Conservation (phyloP, 2,329 filamentous ascomycete genomes). For the Sphaerulina musiva region DNA sequence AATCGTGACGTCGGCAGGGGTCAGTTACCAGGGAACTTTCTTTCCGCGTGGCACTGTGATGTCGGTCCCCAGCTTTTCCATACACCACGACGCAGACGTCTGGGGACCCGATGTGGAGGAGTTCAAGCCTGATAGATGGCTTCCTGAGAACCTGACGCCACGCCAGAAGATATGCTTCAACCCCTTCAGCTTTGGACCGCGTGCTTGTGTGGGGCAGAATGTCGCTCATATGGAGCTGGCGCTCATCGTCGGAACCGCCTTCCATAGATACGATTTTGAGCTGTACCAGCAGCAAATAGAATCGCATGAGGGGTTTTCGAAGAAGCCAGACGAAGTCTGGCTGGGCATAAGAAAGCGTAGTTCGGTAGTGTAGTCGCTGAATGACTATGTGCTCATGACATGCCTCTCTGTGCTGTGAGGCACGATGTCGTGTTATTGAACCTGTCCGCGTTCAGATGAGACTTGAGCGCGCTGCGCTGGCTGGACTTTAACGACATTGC, state of each 20-base stretch:
- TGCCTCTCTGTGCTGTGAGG: too few species aligned
- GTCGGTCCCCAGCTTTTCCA: conserved; percentile 34
- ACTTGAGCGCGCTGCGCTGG: too few species aligned
- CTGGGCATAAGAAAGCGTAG: conserved; percentile 17
- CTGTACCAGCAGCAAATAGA: conserved; percentile 24
- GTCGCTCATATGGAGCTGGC: conserved; percentile 35
- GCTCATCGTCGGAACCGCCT: conserved; percentile 31
- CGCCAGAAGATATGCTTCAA: conserved; percentile 34
- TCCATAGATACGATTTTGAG: conserved; percentile 25
- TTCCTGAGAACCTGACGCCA: conserved; percentile 30
- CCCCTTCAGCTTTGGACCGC: conserved; percentile 34
- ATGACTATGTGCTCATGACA: too few species aligned
- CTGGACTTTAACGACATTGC: too few species aligned
- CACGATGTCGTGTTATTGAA: too few species aligned
- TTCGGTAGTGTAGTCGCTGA: not conserved
- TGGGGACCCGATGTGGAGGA: conserved; percentile 34
- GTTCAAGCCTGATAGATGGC: conserved; percentile 33
- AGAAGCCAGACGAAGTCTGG: conserved; percentile 25
- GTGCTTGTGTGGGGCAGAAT: conserved; percentile 37
- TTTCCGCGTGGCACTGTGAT: conserved; percentile 31
- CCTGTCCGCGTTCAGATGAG: too few species aligned
- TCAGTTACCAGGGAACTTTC: conserved; percentile 22
- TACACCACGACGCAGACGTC: conserved; percentile 32
- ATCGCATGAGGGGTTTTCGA: conserved; percentile 26
- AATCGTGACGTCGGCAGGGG: conserved; percentile 25